phyloP scores from a whole-genome alignment of 495 filamentous ascomycete species.

The Daldinia bambusicola region DNA sequence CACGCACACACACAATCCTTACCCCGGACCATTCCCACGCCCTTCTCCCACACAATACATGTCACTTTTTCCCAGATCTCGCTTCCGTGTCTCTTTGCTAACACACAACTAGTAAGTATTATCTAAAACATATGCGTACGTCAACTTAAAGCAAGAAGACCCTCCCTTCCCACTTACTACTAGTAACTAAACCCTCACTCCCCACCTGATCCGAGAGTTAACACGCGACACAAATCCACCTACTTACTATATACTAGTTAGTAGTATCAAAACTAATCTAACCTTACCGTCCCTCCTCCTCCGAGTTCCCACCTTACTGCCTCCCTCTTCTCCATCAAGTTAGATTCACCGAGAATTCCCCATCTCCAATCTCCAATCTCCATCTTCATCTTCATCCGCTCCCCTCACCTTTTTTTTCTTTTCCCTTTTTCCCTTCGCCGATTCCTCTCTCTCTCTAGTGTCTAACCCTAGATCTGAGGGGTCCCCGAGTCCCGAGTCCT shows the following conservation, averaged over 20 bases:
- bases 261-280: neutral
- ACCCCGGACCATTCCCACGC: neutral
- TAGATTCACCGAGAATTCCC: neutral
- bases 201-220: too few relatives aligned
- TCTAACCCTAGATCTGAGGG: too few relatives aligned
- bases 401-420: neutral
- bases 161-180: too few relatives aligned
- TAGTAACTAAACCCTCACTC: too few relatives aligned
- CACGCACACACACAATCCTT: neutral
- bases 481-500: too few relatives aligned
- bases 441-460: too few relatives aligned
- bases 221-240: neutral
- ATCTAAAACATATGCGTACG: too few relatives aligned
- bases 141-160: too few relatives aligned
- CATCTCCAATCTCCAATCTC: too few relatives aligned
- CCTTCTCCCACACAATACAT: neutral
- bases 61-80: neutral
- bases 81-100: neutral
- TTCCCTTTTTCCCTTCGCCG: neutral
- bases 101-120: neutral
- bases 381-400: too few relatives aligned
- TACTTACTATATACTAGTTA: too few relatives aligned
- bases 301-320: neutral
- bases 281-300: too few relatives aligned
- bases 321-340: slow-evolving; percentile 1